phyloP scores from a whole-genome alignment of 2,329 filamentous ascomycete genomes.

The Sporothrix phasma region DNA sequence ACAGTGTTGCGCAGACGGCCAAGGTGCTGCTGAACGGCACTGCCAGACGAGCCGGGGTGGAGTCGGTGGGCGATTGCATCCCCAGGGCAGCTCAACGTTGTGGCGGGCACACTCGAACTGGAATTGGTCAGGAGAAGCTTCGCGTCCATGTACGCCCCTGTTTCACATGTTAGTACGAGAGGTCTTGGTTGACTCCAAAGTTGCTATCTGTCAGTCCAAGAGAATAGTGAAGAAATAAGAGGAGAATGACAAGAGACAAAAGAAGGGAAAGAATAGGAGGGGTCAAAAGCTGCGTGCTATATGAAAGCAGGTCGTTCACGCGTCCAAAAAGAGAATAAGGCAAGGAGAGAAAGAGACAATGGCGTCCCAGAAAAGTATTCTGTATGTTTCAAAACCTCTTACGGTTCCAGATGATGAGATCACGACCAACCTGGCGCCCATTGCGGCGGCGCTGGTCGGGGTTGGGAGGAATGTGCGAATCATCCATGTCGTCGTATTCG shows the following conservation, averaged over 20 bases:
- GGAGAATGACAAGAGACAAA: neutral
- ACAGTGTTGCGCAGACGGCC: slow-evolving; percentile 28
- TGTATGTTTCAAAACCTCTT: slow-evolving; percentile 21
- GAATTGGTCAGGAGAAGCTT: slow-evolving; percentile 34
- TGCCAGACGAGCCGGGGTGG: slow-evolving; percentile 32
- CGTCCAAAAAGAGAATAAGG: neutral
- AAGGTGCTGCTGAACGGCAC: slow-evolving; percentile 31
- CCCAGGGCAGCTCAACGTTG: slow-evolving; percentile 31
- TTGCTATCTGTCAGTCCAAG: neutral
- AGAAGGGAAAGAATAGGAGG: neutral
- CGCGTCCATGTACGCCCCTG: slow-evolving; percentile 38
- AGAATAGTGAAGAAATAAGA: neutral
- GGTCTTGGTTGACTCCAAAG: neutral
- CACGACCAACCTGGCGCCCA: slow-evolving; percentile 28
- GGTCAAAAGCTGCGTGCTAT: neutral
- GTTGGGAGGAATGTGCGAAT: slow-evolving; percentile 16
- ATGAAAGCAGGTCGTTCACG: neutral
- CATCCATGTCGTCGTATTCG: neutral
- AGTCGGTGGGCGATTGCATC: slow-evolving; percentile 32
- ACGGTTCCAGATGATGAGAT: slow-evolving; percentile 36
- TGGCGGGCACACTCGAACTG: slow-evolving; percentile 31
- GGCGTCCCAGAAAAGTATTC: neutral
- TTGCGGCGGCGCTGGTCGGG: slow-evolving; percentile 21
- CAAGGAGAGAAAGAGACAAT: neutral
- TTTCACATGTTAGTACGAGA: neutral